phyloP scores from a whole-genome alignment of 352 stramenopile species.

The Albugo candida region DNA sequence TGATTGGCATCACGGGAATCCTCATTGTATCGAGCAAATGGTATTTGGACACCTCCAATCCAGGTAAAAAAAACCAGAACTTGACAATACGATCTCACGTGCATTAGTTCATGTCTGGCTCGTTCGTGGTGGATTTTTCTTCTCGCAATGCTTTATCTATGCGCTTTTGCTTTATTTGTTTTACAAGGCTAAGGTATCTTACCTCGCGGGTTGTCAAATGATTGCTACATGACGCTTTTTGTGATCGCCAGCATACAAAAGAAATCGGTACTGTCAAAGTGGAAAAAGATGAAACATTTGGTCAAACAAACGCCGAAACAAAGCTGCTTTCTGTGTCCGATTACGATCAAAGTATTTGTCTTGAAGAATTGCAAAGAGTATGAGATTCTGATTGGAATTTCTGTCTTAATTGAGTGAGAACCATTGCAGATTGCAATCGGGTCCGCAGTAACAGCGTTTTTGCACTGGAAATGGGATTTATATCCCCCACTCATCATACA shows the following conservation, averaged over 20 bases:
- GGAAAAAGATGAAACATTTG: constrained; percentile 64
- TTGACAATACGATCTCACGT: not conserved
- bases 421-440: constrained; percentile 31
- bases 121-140: constrained; percentile 28
- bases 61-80: constrained; percentile 14
- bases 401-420: constrained; percentile 1
- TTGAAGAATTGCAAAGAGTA: constrained; percentile 57
- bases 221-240: too few relatives aligned
- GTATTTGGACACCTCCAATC: constrained; percentile 39
- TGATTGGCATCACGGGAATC: constrained; percentile 52
- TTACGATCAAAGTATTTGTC: constrained; percentile 49
- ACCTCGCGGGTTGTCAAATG: not conserved
- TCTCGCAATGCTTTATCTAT: constrained; percentile 58
- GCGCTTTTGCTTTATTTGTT: constrained; percentile 33
- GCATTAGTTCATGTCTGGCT: constrained; percentile 28
- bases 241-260: constrained; percentile 41
- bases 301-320: constrained; percentile 41
- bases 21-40: constrained; percentile 41
- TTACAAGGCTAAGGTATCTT: constrained; percentile 26
- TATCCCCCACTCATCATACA: constrained; percentile 69
- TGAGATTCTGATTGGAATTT: not conserved
- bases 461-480: constrained; percentile 65
- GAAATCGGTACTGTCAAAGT: constrained; percentile 45
- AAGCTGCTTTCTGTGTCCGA: constrained; percentile 72
- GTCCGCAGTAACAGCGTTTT: constrained; percentile 35